These are phyloP conservation scores for Euryodendron excelsum DNA, from an alignment of 148 eudicot genomes.

Conservation along the genomic window DNA sequence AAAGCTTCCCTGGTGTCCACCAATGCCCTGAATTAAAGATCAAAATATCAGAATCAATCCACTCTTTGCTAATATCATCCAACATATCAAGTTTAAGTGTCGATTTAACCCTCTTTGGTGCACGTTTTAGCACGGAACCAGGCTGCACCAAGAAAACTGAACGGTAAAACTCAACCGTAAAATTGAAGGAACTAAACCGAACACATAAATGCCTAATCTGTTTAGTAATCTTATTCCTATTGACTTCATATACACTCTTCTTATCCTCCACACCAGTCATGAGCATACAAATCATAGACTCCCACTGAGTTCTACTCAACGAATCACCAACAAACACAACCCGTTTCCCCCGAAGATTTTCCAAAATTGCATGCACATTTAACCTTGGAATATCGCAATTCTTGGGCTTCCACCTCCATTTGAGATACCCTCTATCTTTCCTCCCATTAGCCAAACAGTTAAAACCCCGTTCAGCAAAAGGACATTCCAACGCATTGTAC, in stretches of 20 bases:
- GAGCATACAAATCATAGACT: constrained; percentile 87
- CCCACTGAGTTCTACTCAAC: constrained; percentile 91
- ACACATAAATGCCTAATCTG: constrained; percentile 66
- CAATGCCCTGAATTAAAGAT: constrained; percentile 90
- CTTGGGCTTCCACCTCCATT: constrained; percentile 90
- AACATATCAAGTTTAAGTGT: constrained; percentile 65
- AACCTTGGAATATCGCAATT: constrained; percentile 70
- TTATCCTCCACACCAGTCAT: constrained; percentile 81
- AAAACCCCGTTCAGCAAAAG: constrained; percentile 75
- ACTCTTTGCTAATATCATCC: constrained; percentile 65
- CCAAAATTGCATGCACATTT: constrained; percentile 42
- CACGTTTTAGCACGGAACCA: constrained; percentile 48
- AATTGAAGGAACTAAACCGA: constrained; percentile 57
- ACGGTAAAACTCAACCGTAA: constrained; percentile 76
- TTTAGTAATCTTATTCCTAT: constrained; percentile 70
- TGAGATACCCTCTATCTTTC: constrained; percentile 55
- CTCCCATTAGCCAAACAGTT: constrained; percentile 83
- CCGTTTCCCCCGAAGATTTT: constrained; percentile 63
- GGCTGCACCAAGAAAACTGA: constrained; percentile 68
- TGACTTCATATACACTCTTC: constrained; percentile 68
- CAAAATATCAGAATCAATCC: constrained; percentile 79
- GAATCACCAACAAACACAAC: constrained; percentile 94
- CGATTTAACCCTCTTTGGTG: constrained; percentile 80
- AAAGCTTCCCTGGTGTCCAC: constrained; percentile 90
- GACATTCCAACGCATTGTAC: constrained; percentile 77